Evolutionary conservation across 192 early-diverging fungal genomes (phyloP), one percentile per base, ranked within the genome.

Genomic region (Radiomyces spectabilis): DNA sequence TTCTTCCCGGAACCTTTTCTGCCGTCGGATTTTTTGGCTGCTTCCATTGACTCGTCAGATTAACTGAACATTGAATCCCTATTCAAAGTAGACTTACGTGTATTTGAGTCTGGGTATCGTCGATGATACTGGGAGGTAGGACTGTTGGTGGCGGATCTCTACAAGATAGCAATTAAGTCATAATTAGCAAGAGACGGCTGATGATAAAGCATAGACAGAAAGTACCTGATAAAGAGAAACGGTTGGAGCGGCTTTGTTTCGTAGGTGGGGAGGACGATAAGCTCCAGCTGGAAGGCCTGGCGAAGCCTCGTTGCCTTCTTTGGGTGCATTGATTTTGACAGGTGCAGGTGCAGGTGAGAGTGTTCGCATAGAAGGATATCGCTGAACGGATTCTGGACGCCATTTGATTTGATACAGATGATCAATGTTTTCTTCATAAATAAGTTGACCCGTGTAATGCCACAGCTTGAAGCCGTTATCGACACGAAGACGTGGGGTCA

Each of bases 401-500:
- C 80, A 88, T 42, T 58, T 65, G 19, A 86, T 83, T 68, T 92
- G 86, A 66, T 88, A 93, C 61, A 97, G 75, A 72, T 97, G 94
- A 53, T 91, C 81, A 29, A 85, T 72, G 41, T 85, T 80, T 24
- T 84, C 68, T 60, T 74, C 51, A 60, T 91, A 81, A 32, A 94
- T 82, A 41, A 95, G 67, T 0, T 81, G 76, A 22, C 94, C 94
- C 2, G 85, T 82, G 65, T 94, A 91, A 67, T 98, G 96, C 92
- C 92, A 98, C 53, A 98, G 78, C 44, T 88, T 89, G 65, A 91
- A 88, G 9, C 94, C 93, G 58, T 98, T 98, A 69, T 98, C 96
- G 27, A 98, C 96, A 57, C 94, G 88, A 60, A 98, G 75, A 41
- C 94, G 85, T 25, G 85, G 85, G 51, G 93, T 95, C 32, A 97